Conservation (phyloP, 1,284 basidiomycete species). For the Gymnopus androsaceus region DNA sequence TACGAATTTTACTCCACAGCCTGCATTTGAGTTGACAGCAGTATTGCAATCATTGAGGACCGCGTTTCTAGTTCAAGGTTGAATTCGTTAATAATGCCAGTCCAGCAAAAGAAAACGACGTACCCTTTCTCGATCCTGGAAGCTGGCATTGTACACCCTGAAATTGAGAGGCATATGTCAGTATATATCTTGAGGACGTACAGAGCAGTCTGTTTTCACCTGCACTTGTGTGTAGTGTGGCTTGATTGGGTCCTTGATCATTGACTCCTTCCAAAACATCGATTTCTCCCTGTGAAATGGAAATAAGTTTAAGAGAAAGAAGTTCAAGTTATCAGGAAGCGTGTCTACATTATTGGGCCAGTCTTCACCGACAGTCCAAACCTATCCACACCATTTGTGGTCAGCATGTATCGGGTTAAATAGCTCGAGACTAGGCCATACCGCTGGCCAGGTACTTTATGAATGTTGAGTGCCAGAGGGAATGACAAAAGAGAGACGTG, state of each 20-base stretch:
- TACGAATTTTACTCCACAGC: constrained; percentile 61
- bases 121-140: constrained; percentile 53
- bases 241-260: constrained; percentile 52
- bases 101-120: constrained; percentile 23
- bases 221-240: constrained; percentile 63
- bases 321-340: not conserved
- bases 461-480: constrained; percentile 6
- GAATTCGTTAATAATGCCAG: constrained; percentile 1
- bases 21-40: constrained; percentile 55
- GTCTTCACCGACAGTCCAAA: constrained; percentile 42
- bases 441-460: constrained; percentile 52
- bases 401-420: not conserved
- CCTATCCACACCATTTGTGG: constrained; percentile 23
- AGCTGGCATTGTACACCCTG: constrained; percentile 63
- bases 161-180: not conserved
- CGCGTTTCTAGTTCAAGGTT: constrained; percentile 32
- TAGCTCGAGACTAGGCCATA: constrained; percentile 15
- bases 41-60: constrained; percentile 55
- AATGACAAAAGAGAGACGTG: constrained; percentile 34
- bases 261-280: constrained; percentile 76
- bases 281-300: constrained; percentile 58
- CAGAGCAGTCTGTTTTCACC: constrained; percentile 36
- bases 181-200: not conserved
- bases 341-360: constrained; percentile 50
- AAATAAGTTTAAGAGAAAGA: constrained; percentile 1